phyloP scores from a whole-genome alignment of 2,329 filamentous ascomycete genomes.

The Colletotrichum zoysiae region DNA sequence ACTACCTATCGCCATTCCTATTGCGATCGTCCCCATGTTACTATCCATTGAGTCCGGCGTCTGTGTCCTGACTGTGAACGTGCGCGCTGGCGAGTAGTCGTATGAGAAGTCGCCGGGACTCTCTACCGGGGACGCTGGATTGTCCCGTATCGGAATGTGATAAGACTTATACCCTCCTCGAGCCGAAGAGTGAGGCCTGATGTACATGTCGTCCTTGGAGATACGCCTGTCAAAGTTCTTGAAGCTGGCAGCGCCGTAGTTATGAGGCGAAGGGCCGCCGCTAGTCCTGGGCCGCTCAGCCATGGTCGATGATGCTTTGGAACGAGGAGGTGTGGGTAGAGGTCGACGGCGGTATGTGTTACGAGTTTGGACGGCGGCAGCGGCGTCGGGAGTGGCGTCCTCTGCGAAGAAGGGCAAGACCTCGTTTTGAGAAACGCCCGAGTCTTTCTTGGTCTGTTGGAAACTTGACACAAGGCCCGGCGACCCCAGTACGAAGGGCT shows the following conservation, averaged over 20 bases:
- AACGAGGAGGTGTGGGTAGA: constrained; percentile 44
- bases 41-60: constrained; percentile 60
- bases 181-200: constrained; percentile 48
- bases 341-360: constrained; percentile 44
- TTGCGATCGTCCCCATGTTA: constrained; percentile 59
- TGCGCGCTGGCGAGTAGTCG: constrained; percentile 49
- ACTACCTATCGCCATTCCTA: constrained; percentile 82
- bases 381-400: constrained; percentile 48
- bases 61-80: constrained; percentile 54
- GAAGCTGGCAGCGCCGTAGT: constrained; percentile 46
- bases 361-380: constrained; percentile 45
- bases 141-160: constrained; percentile 57
- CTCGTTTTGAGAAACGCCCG: constrained; percentile 50
- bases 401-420: constrained; percentile 47
- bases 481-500: constrained; percentile 42
- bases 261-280: constrained; percentile 49
- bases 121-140: constrained; percentile 58
- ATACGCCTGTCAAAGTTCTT: constrained; percentile 56
- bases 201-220: constrained; percentile 59
- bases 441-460: constrained; percentile 49
- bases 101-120: constrained; percentile 51
- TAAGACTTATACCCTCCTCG: constrained; percentile 54
- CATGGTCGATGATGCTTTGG: constrained; percentile 44
- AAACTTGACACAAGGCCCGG: constrained; percentile 54
- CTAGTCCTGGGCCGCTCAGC: constrained; percentile 58